Base-by-base conservation (phyloP, 148 eudicot genomes). In the Oxyria digyna region DNA sequence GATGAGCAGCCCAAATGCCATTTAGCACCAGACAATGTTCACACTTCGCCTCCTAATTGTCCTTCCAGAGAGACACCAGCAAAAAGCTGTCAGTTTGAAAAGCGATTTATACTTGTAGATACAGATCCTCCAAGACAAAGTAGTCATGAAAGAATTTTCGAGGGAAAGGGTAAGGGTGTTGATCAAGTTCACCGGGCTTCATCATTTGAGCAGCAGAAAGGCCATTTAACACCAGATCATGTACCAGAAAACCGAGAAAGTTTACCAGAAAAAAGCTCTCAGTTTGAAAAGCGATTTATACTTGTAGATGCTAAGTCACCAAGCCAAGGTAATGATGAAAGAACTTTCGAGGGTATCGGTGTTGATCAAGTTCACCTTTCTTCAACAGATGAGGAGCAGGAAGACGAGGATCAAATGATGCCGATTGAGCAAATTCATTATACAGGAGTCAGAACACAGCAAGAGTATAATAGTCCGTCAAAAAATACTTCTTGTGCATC, bases 101-200 rank as follows among this genome's bases (percentile, higher is more conserved):
- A 55, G 62, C 76, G 12, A 6, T 46, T 17, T n/a, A 6, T 20
- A 46, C 6, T 4, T n/a, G 52, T 68, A 18, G 46, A 82, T 62
- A 23, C 45, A 17, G 75, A 73, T 76, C 71, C 52, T 42, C 63
- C 46, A 49, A 70, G 52, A 69, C 74, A 45, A 69, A 71, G 42
- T 5, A 73, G 67, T 37, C 65, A 65, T 62, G 64, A 40, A 43
- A 65, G 42, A 4, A 17, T 9, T 6, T 29, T 31, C 57, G 43
- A 78, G 65, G 46, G 62, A 40, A 81, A 73, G 74, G 50, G n/a
- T 46, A 81, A 74, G 73, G 50, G 15, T 46, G 73, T 70, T 49
- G 18, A 49, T 62, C 33, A 17, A 42, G 75, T 13, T 73, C 50
- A 76, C 79, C 8, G 24, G 59, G 52, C 42, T 50, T 42, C 52